A percentile compares a stretch with the other conserved stretches of the same genome.
Conservation (phyloP, 2,329 filamentous ascomycete genomes). For the Aaosphaeria arxii region DNA sequence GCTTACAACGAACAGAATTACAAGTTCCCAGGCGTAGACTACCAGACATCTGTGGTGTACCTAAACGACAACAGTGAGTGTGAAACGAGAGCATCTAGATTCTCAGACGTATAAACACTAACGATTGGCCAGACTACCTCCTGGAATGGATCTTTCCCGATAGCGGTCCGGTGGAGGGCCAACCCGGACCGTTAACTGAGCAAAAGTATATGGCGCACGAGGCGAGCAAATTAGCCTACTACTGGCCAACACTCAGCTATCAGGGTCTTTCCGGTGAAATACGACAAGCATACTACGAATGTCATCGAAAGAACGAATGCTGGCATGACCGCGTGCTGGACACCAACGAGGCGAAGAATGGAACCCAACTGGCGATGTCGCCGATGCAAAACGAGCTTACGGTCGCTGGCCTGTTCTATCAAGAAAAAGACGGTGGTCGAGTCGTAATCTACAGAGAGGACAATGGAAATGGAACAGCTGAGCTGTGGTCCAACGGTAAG, state of each 20-base stretch:
- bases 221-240: constrained; percentile 9
- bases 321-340: constrained; percentile 12
- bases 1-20: constrained; percentile 8
- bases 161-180: constrained; percentile 8
- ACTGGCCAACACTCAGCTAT: constrained; percentile 14
- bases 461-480: background rate
- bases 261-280: constrained; percentile 13
- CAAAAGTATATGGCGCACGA: constrained; percentile 12
- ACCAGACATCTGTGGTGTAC: constrained; percentile 11
- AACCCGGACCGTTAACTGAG: constrained; percentile 9
- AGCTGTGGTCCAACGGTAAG: constrained; percentile 11
- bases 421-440: constrained; percentile 8
- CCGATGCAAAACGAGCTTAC: constrained; percentile 11
- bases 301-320: constrained; percentile 10
- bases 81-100: background rate
- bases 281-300: constrained; percentile 8
- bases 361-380: constrained; percentile 7
- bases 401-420: constrained; percentile 10
- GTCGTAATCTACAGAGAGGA: constrained; percentile 10
- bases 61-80: constrained; percentile 10
- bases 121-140: constrained; percentile 6
- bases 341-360: constrained; percentile 11
- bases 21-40: constrained; percentile 6
- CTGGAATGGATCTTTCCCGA: constrained; percentile 15
- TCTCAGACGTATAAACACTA: background rate